Conservation (phyloP, 192 early-diverging fungal genomes). For the Funneliformis geosporum region DNA sequence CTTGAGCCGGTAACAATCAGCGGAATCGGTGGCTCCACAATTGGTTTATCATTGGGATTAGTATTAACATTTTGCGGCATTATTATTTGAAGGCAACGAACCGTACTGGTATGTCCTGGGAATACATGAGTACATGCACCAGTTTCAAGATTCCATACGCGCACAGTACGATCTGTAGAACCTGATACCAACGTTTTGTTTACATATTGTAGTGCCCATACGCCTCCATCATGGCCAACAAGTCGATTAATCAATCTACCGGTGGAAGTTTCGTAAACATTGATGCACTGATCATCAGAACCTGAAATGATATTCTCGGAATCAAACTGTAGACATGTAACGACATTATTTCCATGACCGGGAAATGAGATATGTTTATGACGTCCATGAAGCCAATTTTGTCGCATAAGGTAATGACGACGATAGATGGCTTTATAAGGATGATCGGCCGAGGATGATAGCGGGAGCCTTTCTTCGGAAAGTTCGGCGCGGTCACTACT, state of each 20-base stretch:
- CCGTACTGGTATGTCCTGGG: constrained; percentile 91
- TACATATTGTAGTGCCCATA: constrained; percentile 95
- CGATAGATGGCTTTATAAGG: constrained; percentile 82
- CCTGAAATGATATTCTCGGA: constrained; percentile 94
- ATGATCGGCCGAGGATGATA: constrained; percentile 44
- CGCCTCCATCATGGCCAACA: constrained; percentile 90
- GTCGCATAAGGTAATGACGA: constrained; percentile 74
- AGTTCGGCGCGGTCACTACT: constrained; percentile 37
- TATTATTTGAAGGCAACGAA: constrained; percentile 90
- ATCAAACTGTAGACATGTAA: constrained; percentile 97
- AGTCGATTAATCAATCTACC: constrained; percentile 74
- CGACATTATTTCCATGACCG: constrained; percentile 81
- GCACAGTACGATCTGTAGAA: constrained; percentile 91
- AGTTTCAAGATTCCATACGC: constrained; percentile 94
- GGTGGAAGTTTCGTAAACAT: constrained; percentile 87
- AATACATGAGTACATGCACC: constrained; percentile 93
- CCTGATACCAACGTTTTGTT: constrained; percentile 90
- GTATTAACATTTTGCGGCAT: constrained; percentile 64
- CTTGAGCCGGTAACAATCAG: constrained; percentile 94
- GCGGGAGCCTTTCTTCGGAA: constrained; percentile 41
- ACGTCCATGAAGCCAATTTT: constrained; percentile 80
- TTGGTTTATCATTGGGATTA: constrained; percentile 43
- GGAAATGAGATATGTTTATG: constrained; percentile 78
- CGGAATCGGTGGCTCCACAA: constrained; percentile 67
- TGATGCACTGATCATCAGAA: constrained; percentile 89